Evolutionary conservation across 352 stramenopile genomes (phyloP).

Genomic region (Labyrinthula sp.): DNA sequence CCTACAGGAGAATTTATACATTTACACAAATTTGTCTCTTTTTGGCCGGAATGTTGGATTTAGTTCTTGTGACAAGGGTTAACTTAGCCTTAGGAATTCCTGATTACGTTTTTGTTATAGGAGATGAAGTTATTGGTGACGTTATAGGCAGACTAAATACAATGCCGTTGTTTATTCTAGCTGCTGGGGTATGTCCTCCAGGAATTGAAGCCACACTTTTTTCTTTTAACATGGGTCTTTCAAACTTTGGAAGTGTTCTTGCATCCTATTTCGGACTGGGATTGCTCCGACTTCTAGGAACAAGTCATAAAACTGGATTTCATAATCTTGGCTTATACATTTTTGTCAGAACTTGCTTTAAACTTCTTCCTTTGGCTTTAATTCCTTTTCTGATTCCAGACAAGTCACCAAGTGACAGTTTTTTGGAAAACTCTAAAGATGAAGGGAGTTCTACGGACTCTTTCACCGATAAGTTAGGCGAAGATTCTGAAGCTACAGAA

Average conservation of each 20-base stretch:
- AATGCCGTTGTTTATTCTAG: slow-evolving; percentile 63
- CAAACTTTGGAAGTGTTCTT: slow-evolving; percentile 55
- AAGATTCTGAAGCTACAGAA: no score
- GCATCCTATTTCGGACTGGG: slow-evolving; percentile 50
- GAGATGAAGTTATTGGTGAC: slow-evolving; percentile 46
- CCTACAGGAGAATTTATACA: slow-evolving; percentile 55
- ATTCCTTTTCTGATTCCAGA: slow-evolving; percentile 27
- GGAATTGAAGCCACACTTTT: slow-evolving; percentile 61
- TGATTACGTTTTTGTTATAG: slow-evolving; percentile 57
- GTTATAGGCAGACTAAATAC: slow-evolving; percentile 16
- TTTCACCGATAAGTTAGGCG: no score
- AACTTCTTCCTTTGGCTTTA: slow-evolving; percentile 24
- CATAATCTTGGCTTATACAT: slow-evolving; percentile 18
- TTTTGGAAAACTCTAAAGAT: no score
- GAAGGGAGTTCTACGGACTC: no score
- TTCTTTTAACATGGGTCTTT: slow-evolving; percentile 61
- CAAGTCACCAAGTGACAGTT: slow-evolving; percentile 5
- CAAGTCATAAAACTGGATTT: slow-evolving; percentile 21
- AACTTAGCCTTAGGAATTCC: slow-evolving; percentile 53
- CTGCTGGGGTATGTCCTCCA: slow-evolving; percentile 53
- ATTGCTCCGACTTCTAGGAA: slow-evolving; percentile 28
- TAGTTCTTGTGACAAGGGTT: slow-evolving; percentile 48
- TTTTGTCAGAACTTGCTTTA: slow-evolving; percentile 22
- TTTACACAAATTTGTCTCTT: slow-evolving; percentile 50
- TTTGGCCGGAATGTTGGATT: slow-evolving; percentile 47